phyloP scores from a whole-genome alignment of 1,284 basidiomycete species.

The Papiliotrema nemorosa region DNA sequence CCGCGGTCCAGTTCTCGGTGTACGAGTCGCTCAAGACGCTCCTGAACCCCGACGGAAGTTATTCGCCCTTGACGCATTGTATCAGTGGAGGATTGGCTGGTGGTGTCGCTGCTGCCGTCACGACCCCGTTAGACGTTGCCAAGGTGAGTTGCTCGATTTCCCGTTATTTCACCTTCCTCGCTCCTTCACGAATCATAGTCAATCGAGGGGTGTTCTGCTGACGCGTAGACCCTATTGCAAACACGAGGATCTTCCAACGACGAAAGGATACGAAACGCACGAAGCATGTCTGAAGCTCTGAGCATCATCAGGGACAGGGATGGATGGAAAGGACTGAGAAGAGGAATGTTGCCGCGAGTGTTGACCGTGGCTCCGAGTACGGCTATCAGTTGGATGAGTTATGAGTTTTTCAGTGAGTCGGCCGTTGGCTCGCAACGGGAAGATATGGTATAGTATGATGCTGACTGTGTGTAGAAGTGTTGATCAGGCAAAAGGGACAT shows the following conservation, averaged over 20 bases:
- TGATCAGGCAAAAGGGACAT: slow-evolving; percentile 40
- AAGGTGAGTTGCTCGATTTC: slow-evolving; percentile 55
- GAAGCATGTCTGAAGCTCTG: slow-evolving; percentile 84
- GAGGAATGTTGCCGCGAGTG: slow-evolving; percentile 87
- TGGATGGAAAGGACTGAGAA: slow-evolving; percentile 76
- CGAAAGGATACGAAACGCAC: slow-evolving; percentile 73
- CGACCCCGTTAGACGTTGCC: slow-evolving; percentile 96
- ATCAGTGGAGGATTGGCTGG: slow-evolving; percentile 88
- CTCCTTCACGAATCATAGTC: not conserved
- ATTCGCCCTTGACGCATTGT: slow-evolving; percentile 89
- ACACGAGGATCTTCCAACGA: slow-evolving; percentile 84
- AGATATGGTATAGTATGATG: not conserved
- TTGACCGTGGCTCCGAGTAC: slow-evolving; percentile 97
- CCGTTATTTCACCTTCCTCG: not conserved
- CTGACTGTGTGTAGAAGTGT: slow-evolving; percentile 33
- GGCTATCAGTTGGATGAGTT: slow-evolving; percentile 94
- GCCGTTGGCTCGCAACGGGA: not conserved
- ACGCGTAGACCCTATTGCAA: slow-evolving; percentile 60
- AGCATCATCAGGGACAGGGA: slow-evolving; percentile 82
- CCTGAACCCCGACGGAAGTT: slow-evolving; percentile 79
- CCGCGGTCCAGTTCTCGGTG: slow-evolving; percentile 93
- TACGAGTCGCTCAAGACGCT: slow-evolving; percentile 91
- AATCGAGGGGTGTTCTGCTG: slow-evolving; percentile 1
- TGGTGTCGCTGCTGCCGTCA: slow-evolving; percentile 89
- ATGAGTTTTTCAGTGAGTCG: slow-evolving; percentile 92